Evolutionary conservation across 306 rosid genomes (phyloP).

Genomic region (Ormosia semicastrata): DNA sequence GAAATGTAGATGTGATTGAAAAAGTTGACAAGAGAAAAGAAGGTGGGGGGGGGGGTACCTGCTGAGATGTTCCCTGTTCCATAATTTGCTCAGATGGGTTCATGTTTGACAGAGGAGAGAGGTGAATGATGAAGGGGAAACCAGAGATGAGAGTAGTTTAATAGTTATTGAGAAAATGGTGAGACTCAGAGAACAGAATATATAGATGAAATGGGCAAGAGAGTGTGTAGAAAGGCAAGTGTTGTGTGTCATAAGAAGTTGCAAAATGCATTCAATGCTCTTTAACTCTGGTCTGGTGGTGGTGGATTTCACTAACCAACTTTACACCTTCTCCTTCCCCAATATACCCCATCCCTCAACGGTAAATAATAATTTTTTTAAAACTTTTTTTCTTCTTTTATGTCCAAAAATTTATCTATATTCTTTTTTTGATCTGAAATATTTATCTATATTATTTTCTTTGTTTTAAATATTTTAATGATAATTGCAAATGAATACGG

Average conservation of each 20-base stretch:
- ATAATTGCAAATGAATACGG: too few relatives aligned
- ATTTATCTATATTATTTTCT: too few relatives aligned
- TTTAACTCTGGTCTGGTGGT: not conserved
- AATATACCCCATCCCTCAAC: not conserved
- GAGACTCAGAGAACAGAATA: conserved; percentile 28
- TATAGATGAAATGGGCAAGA: conserved; percentile 1
- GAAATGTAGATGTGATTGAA: not conserved
- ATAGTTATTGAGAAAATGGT: not conserved
- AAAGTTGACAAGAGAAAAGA: not conserved
- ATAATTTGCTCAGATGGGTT: conserved; percentile 50
- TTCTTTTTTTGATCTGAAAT: too few relatives aligned
- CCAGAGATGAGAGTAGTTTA: not conserved
- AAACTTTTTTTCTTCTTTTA: too few relatives aligned
- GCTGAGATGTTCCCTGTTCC: conserved; percentile 50
- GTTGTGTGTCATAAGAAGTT: conserved; percentile 11
- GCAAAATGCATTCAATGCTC: conserved; percentile 36
- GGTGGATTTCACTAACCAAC: not conserved
- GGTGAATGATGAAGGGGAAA: not conserved
- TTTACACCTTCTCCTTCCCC: not conserved
- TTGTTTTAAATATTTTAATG: too few relatives aligned
- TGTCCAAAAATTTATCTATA: too few relatives aligned
- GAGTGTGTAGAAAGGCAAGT: conserved; percentile 28
- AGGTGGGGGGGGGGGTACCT: conserved; percentile 43
- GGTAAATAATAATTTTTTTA: too few relatives aligned
- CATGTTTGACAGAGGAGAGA: conserved; percentile 30